These are phyloP conservation scores for Penicillium italicum DNA, from an alignment of 2,329 filamentous ascomycete genomes.

Conservation along the genomic window DNA sequence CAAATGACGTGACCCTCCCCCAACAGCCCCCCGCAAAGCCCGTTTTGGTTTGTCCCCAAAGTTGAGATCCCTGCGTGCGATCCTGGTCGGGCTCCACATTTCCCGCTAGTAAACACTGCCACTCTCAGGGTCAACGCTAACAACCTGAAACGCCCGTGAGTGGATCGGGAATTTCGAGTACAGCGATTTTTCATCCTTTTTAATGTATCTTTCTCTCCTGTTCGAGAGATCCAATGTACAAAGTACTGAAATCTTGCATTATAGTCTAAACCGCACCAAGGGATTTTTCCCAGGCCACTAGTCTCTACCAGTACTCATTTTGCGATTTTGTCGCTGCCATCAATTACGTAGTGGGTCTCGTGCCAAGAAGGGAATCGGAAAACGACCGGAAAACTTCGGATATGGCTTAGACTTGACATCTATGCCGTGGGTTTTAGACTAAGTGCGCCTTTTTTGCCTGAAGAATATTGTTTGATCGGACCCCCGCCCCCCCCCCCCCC, in stretches of 20 bases:
- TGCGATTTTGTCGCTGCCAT: no score
- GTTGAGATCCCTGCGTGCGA: slow-evolving; percentile 31
- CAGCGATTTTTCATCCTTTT: background rate
- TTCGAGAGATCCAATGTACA: background rate
- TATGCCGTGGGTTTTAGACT: background rate
- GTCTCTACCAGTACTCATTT: background rate
- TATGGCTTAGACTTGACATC: background rate
- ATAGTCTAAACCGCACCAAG: background rate
- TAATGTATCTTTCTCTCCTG: background rate
- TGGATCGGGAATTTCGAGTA: background rate
- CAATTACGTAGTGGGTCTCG: slow-evolving; percentile 1
- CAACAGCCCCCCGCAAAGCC: slow-evolving; percentile 27
- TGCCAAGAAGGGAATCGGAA: background rate
- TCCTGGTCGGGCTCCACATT: slow-evolving; percentile 25
- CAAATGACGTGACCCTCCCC: slow-evolving; percentile 17
- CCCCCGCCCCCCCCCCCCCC: slow-evolving; percentile 12
- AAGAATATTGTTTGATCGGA: slow-evolving; percentile 2
- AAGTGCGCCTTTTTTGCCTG: slow-evolving; percentile 3
- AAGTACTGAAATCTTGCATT: background rate
- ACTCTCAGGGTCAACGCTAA: slow-evolving; percentile 33
- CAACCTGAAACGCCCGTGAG: slow-evolving; percentile 30
- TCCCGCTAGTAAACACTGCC: slow-evolving; percentile 27
- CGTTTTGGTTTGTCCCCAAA: slow-evolving; percentile 19
- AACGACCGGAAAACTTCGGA: slow-evolving; percentile 10
- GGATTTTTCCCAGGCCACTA: background rate